Base-by-base conservation (phyloP, 306 rosid genomes). In the Trifolium fragiferum region DNA sequence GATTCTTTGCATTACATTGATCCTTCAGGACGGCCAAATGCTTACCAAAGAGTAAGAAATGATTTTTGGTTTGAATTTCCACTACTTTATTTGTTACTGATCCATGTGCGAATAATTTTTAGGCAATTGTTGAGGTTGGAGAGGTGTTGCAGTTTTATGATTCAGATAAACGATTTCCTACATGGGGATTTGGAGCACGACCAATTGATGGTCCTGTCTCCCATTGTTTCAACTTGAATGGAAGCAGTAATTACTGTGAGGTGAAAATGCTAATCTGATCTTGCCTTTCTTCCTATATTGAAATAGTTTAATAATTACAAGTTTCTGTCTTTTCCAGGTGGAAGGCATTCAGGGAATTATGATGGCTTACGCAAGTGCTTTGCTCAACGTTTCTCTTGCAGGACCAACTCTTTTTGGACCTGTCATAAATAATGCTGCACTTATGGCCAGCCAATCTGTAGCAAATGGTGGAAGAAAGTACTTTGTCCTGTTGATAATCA, bases 351-450 rank as follows among this genome's bases (percentile, higher is more conserved):
- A 86, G 84, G 99, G 99, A 73, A 95, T 95, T 80, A 92, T 92
- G 98, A 84, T 78, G 87, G 98, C 99, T 62, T 95, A 95, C 84
- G 68, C 89, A 38, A 90, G 99, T 86, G 99, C 99, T 67, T 89
- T 95, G 76, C 90, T 81, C 75, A 95, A 95, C 43, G 99, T 95
- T 75, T 95, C 99, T 77, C 98, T 95, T 77, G 99, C 98, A 21
- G 99, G 99, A 78, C 99, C 99, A 40, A 95, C 99, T 20, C 99
- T 95, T 84, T 95, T 95, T 84, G 99, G 99, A 81, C 99, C 93
- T 54, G 92, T 95, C 76, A 90, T 95, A 71, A 90, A 80, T 79
- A 84, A 87, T 74, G 99, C 99, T 75, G 97, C 98, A 23, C 47
- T 82, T 59, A 95, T 90, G 85, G 98, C 99, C 78, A 90, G 97